Percentiles rank a stretch among this genome's conserved stretches.
Evolutionary conservation across 2,329 filamentous ascomycete species (phyloP).

Genomic region (Colletotrichum gigasporum): DNA sequence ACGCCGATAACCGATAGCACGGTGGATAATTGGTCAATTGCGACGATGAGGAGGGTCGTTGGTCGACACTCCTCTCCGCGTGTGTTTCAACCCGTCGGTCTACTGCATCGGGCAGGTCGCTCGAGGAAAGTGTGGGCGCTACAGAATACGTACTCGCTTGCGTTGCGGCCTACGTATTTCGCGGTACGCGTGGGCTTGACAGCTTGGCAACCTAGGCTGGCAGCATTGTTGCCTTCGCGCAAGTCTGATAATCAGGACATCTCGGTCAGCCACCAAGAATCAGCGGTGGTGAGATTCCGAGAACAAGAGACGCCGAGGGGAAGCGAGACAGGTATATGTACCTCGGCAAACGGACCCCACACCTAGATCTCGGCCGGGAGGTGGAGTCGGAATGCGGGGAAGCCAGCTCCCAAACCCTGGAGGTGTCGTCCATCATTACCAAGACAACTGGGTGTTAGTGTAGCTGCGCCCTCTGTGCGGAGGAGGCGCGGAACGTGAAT

Average conservation of each 20-base stretch:
- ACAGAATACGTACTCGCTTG: neutral
- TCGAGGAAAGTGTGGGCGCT: neutral
- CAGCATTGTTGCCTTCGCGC: too few species aligned
- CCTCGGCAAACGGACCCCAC: conserved; percentile 27
- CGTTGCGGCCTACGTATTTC: neutral
- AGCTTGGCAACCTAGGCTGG: too few species aligned
- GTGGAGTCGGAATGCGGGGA: conserved; percentile 30
- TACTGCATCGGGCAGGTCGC: conserved; percentile 19
- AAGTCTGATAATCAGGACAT: neutral
- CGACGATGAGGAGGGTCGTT: too few species aligned
- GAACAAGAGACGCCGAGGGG: neutral
- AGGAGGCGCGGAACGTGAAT: conserved; percentile 6
- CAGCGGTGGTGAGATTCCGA: neutral
- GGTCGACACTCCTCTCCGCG: neutral
- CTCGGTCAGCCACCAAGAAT: neutral
- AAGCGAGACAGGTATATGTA: neutral
- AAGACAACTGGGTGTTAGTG: too few species aligned
- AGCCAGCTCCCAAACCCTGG: conserved; percentile 18
- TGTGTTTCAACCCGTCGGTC: neutral
- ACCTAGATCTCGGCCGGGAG: conserved; percentile 23
- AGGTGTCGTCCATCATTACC: conserved; percentile 2
- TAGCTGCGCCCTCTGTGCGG: conserved; percentile 21
- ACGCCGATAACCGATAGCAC: neutral
- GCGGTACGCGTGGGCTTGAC: too few species aligned
- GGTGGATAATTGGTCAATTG: neutral